Conservation (phyloP, 768 basidiomycete genomes). For the Collybia sordida region DNA sequence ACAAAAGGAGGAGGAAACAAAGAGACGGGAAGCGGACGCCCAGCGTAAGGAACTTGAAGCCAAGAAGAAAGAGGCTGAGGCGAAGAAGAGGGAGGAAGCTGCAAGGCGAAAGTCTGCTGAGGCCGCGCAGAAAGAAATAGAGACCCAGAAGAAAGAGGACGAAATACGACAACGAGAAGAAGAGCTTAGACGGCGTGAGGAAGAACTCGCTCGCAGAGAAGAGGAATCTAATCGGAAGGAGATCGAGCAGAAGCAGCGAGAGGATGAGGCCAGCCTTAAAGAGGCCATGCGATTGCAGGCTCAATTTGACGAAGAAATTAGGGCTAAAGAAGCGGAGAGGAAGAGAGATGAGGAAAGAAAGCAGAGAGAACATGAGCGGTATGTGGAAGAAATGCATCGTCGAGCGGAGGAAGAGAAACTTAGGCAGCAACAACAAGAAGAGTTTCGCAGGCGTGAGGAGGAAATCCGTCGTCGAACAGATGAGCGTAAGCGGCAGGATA, state of each 20-base stretch:
- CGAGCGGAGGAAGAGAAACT: slow-evolving; percentile 27
- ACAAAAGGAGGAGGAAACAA: slow-evolving; percentile 22
- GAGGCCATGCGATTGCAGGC: slow-evolving; percentile 23
- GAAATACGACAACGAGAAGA: slow-evolving; percentile 26
- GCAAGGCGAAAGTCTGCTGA: slow-evolving; percentile 31
- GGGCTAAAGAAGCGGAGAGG: slow-evolving; percentile 19
- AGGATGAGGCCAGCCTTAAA: slow-evolving; percentile 20
- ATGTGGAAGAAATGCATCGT: slow-evolving; percentile 19
- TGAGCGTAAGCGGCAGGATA: slow-evolving; percentile 47
- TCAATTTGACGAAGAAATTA: slow-evolving; percentile 20
- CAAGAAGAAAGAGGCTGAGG: slow-evolving; percentile 24
- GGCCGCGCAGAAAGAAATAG: slow-evolving; percentile 12
- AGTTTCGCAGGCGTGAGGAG: slow-evolving; percentile 42
- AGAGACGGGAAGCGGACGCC: slow-evolving; percentile 18
- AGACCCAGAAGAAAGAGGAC: slow-evolving; percentile 17
- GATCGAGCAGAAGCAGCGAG: slow-evolving; percentile 23
- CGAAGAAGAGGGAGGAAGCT: slow-evolving; percentile 33
- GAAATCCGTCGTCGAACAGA: slow-evolving; percentile 40
- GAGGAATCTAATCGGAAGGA: slow-evolving; percentile 18
- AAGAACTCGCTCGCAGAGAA: slow-evolving; percentile 21
- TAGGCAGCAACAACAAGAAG: slow-evolving; percentile 35
- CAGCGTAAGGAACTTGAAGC: slow-evolving; percentile 25
- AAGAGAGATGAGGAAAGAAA: slow-evolving; percentile 21
- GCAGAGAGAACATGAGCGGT: slow-evolving; percentile 24
- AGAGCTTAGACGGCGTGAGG: slow-evolving; percentile 18